Percentiles rank a stretch among this genome's conserved stretches.
phyloP scores from a whole-genome alignment of 1,284 basidiomycete genomes.

The Lentinus polychrous region DNA sequence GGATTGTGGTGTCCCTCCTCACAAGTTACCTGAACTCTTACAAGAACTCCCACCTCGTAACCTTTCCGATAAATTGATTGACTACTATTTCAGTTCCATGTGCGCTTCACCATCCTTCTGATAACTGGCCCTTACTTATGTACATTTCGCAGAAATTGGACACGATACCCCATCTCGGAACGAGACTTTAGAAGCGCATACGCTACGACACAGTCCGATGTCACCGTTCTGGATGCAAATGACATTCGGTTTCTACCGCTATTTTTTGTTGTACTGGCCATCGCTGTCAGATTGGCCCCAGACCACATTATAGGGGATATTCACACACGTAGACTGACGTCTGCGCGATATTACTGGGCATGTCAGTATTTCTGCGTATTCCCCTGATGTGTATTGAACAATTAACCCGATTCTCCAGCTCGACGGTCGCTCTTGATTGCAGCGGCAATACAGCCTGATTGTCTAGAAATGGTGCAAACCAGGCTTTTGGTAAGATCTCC shows the following conservation, averaged over 20 bases:
- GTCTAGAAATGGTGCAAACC: constrained; percentile 83
- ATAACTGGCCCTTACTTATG: constrained; percentile 4
- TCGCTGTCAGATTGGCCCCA: constrained; percentile 79
- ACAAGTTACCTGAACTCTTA: constrained; percentile 84
- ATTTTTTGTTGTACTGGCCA: constrained; percentile 90
- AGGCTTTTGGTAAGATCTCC: constrained; percentile 62
- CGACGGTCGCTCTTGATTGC: constrained; percentile 82
- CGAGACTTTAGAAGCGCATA: constrained; percentile 79
- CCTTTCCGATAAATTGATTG: constrained; percentile 67
- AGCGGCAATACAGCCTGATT: constrained; percentile 87
- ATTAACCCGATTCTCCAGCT: constrained; percentile 38
- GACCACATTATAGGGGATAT: constrained; percentile 79
- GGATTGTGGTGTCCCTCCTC: constrained; percentile 85
- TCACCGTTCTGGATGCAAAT: constrained; percentile 69
- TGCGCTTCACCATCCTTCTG: constrained; percentile 29
- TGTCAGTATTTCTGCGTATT: constrained; percentile 58
- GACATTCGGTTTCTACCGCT: constrained; percentile 87
- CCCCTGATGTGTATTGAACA: not conserved
- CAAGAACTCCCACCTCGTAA: constrained; percentile 79
- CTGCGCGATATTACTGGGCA: constrained; percentile 88
- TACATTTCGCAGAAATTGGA: constrained; percentile 68
- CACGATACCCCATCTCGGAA: constrained; percentile 90
- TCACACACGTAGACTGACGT: constrained; percentile 67
- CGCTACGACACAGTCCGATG: constrained; percentile 71
- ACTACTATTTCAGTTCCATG: constrained; percentile 75